A percentile compares a stretch with the other conserved stretches of the same genome.
phyloP scores from a whole-genome alignment of 768 basidiomycete genomes.

The Lactifluus pinguis region DNA sequence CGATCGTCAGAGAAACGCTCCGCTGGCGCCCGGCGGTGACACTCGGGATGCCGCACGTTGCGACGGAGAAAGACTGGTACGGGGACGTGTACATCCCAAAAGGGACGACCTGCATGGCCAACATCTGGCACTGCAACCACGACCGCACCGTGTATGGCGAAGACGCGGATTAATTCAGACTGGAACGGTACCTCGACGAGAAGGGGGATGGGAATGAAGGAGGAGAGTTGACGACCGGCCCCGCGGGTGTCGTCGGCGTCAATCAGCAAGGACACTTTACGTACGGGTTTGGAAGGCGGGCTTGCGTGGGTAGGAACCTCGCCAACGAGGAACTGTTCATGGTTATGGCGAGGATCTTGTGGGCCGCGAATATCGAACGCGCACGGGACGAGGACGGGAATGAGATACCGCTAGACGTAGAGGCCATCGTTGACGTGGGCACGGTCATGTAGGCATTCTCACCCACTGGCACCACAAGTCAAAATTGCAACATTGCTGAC shows the following conservation, averaged over 20 bases:
- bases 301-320: slow-evolving; percentile 17
- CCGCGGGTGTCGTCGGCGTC: neutral
- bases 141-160: slow-evolving; percentile 7
- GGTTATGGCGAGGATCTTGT: slow-evolving; percentile 16
- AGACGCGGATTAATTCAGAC: slow-evolving; percentile 17
- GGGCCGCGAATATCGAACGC: slow-evolving; percentile 13
- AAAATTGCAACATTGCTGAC: neutral
- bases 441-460: neutral
- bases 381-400: slow-evolving; percentile 5
- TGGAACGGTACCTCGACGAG: slow-evolving; percentile 14
- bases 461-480: neutral
- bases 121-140: slow-evolving; percentile 13
- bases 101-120: slow-evolving; percentile 27
- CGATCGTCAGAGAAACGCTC: neutral
- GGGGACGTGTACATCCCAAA: slow-evolving; percentile 25
- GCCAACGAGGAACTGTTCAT: slow-evolving; percentile 14
- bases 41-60: neutral
- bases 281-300: slow-evolving; percentile 8
- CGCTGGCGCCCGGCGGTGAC: slow-evolving; percentile 1
- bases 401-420: neutral
- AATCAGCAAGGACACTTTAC: slow-evolving; percentile 5
- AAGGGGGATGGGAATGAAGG: neutral
- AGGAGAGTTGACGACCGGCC: neutral
- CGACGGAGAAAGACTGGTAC: slow-evolving; percentile 22
- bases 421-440: neutral